Conservation (phyloP, 306 rosid species). For the Acacia acuminata region DNA sequence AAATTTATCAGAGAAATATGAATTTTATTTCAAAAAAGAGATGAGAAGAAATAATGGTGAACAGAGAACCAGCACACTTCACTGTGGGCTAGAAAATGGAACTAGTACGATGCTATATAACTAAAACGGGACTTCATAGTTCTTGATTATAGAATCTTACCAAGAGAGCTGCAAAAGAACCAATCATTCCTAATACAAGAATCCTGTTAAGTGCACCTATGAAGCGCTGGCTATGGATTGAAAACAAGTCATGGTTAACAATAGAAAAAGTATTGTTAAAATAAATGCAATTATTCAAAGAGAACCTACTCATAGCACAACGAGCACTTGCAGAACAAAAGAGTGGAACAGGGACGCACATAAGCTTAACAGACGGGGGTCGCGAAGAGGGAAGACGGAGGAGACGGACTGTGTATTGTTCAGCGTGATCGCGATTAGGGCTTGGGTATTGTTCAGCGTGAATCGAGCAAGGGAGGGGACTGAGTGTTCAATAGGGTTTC, state of each 20-base stretch:
- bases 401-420: no score
- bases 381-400: no score
- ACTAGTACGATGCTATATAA: background rate
- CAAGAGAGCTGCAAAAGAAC: conserved; percentile 75
- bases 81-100: background rate
- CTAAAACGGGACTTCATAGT: background rate
- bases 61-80: background rate
- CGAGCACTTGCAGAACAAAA: no score
- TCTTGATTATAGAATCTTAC: conserved; percentile 37
- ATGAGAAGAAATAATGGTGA: background rate
- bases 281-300: background rate
- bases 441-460: no score
- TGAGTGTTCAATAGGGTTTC: no score
- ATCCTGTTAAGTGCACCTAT: conserved; percentile 73
- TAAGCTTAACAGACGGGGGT: no score
- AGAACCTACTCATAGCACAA: no score
- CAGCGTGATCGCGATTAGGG: no score
- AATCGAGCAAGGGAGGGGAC: no score
- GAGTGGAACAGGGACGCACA: no score
- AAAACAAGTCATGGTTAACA: conserved; percentile 28
- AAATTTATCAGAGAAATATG: background rate
- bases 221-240: conserved; percentile 67
- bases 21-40: background rate
- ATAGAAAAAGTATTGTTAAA: background rate
- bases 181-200: conserved; percentile 62